Base-by-base conservation (phyloP, 192 early-diverging fungal species). In the Allomyces macrogynus region DNA sequence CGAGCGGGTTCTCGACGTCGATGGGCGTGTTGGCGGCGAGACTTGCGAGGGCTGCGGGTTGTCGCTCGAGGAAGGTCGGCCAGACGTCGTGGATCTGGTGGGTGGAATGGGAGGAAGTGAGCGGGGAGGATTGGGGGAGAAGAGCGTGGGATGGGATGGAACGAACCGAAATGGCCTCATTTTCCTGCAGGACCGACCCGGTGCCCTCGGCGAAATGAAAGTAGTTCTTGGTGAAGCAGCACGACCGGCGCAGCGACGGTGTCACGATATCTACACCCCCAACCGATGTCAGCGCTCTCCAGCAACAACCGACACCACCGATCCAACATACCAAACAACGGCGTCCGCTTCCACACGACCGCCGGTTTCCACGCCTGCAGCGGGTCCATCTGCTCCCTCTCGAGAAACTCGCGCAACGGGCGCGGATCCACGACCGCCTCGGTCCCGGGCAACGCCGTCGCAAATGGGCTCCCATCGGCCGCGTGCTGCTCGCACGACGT, bases 171-270 rank as follows among this genome's bases (percentile, higher is more conserved):
- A 54, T 11, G 10, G 10, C 12, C 12, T 54, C 44, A 8, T 54
- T 54, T 18, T 54, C 44, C 8, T 54, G 44, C 44, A 54, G 44
- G 12, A 54, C 44, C 44, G 44, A 54, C 18, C 44, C 44, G 18
- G 44, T 64, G 23, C 43, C 64, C 24, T 64, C 64, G 54, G 27
- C 54, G 5, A 16, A 32, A 64, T 32, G 64, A 14, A 24, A 11
- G 16, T 64, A 64, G 43, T 54, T 54, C 27, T 64, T 64, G 12
- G 64, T 64, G 27, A 64, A 64, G 54, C 64, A 64, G 24, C 27
- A 42, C 54, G 64, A 40, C 23, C 64, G 43, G 23, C 4, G 23
- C 54, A 24, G 26, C 18, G 64, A 64, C 3, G 64, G 64, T 23
- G 43, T 64, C 16, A 64, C 64, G 5, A 64, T 64, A 64, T 64